These are phyloP conservation scores for Tolypocladium cylindrosporum DNA, from an alignment of 2,329 filamentous ascomycete species.

Conservation along the genomic window DNA sequence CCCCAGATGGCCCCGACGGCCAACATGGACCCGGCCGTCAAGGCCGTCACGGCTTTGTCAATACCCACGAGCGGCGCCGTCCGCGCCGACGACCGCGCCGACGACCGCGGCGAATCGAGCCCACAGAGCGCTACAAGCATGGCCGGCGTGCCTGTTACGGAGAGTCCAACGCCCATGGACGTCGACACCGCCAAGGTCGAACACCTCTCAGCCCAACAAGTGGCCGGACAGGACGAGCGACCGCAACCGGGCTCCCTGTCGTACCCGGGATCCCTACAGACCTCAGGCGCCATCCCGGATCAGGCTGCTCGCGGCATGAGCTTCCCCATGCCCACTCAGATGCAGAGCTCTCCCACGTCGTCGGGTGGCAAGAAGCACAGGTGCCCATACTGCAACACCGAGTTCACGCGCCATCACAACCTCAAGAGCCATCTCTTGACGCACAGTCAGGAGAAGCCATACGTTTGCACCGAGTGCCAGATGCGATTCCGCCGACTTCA, in stretches of 20 bases:
- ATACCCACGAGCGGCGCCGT: slow-evolving; percentile 21
- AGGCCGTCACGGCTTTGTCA: slow-evolving; percentile 21
- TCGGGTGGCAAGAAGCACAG: slow-evolving; percentile 74
- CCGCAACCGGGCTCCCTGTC: slow-evolving; percentile 39
- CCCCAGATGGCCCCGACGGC: slow-evolving; percentile 33
- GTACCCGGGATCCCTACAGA: slow-evolving; percentile 42
- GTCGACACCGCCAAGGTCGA: slow-evolving; percentile 34
- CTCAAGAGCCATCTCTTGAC: slow-evolving; percentile 95
- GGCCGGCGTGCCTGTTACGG: slow-evolving; percentile 31
- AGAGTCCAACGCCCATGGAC: slow-evolving; percentile 45
- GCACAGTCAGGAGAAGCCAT: slow-evolving; percentile 97
- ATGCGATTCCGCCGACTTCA: slow-evolving; percentile 88
- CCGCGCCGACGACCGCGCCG: slow-evolving; percentile 25
- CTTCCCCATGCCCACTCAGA: slow-evolving; percentile 40
- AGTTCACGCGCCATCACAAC: slow-evolving; percentile 96
- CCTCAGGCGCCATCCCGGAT: slow-evolving; percentile 30
- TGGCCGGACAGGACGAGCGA: slow-evolving; percentile 41
- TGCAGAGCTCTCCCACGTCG: slow-evolving; percentile 47
- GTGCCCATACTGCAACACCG: slow-evolving; percentile 91
- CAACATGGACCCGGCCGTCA: slow-evolving; percentile 30
- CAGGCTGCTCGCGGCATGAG: slow-evolving; percentile 43
- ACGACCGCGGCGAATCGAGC: slow-evolving; percentile 30
- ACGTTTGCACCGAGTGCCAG: slow-evolving; percentile 85
- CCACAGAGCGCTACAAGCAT: slow-evolving; percentile 35
- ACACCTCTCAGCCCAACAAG: slow-evolving; percentile 24